These are phyloP conservation scores for Pseudotsuga menziesii DNA, from an alignment of 75 land plant genomes.

Conservation along the genomic window DNA sequence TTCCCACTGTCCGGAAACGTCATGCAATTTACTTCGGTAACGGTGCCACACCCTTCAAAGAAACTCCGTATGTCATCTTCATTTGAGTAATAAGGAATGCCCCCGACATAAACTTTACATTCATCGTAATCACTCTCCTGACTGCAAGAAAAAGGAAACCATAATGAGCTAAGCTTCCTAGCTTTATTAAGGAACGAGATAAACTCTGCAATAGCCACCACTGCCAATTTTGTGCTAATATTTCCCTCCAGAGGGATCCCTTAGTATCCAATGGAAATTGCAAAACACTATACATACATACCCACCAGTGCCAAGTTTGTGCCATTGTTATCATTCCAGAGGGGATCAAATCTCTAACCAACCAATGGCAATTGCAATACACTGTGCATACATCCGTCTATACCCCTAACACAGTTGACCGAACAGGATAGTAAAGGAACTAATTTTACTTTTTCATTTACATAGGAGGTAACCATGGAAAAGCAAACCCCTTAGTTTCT, in stretches of 20 bases:
- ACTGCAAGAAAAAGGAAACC: constrained; percentile 14
- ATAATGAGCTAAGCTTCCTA: neutral
- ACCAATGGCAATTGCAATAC: neutral
- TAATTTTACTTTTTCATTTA: too few species aligned
- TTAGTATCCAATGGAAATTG: neutral
- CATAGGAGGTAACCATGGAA: neutral
- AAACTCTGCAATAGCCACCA: neutral
- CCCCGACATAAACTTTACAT: constrained; percentile 85
- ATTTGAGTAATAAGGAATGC: constrained; percentile 86
- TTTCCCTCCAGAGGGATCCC: neutral
- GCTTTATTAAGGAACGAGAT: neutral
- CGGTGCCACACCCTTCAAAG: constrained; percentile 86
- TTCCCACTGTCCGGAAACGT: constrained; percentile 85
- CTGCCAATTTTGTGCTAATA: neutral
- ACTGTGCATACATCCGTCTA: too few species aligned
- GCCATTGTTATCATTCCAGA: neutral
- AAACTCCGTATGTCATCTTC: constrained; percentile 88
- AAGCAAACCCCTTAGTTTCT: neutral
- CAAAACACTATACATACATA: too few species aligned
- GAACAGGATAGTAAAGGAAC: too few species aligned
- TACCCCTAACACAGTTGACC: too few species aligned
- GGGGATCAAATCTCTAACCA: neutral
- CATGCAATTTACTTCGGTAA: constrained; percentile 82
- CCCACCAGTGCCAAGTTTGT: neutral
- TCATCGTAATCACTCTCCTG: constrained; percentile 16